These are phyloP conservation scores for Calocera cornea DNA, from an alignment of 768 basidiomycete species.

Conservation along the genomic window DNA sequence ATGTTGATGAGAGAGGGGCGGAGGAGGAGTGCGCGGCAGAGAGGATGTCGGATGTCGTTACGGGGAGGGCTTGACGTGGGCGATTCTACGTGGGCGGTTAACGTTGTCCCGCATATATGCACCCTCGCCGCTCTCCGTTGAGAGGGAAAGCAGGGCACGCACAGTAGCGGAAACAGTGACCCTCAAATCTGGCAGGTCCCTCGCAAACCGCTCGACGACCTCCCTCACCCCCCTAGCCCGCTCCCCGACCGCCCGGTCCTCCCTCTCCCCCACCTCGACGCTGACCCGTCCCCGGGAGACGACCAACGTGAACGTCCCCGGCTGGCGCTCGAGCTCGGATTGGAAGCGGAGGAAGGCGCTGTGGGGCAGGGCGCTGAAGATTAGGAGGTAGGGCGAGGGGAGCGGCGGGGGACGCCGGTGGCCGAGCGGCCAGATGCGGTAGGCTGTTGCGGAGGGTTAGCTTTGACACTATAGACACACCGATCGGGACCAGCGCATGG, in stretches of 20 bases:
- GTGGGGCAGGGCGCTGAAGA: neutral
- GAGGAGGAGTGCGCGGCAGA: neutral
- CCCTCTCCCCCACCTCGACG: neutral
- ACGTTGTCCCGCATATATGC: neutral
- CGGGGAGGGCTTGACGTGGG: neutral
- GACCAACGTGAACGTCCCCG: neutral
- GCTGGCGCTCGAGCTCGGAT: neutral
- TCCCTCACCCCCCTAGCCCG: neutral
- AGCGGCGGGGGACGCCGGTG: neutral
- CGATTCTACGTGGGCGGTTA: neutral
- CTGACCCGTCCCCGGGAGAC: neutral
- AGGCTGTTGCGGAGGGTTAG: no score
- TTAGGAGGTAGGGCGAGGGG: neutral
- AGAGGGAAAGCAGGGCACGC: neutral
- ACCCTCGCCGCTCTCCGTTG: neutral
- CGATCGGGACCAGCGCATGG: neutral
- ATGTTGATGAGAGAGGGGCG: neutral
- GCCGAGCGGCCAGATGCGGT: neutral
- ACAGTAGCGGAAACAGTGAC: neutral
- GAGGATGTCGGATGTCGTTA: neutral
- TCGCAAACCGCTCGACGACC: neutral
- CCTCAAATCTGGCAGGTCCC: neutral
- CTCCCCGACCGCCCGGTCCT: neutral
- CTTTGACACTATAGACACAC: no score
- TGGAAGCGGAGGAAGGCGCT: neutral